These are phyloP conservation scores for Phytophthora foliorum DNA, from an alignment of 352 stramenopile species.

Conservation along the genomic window DNA sequence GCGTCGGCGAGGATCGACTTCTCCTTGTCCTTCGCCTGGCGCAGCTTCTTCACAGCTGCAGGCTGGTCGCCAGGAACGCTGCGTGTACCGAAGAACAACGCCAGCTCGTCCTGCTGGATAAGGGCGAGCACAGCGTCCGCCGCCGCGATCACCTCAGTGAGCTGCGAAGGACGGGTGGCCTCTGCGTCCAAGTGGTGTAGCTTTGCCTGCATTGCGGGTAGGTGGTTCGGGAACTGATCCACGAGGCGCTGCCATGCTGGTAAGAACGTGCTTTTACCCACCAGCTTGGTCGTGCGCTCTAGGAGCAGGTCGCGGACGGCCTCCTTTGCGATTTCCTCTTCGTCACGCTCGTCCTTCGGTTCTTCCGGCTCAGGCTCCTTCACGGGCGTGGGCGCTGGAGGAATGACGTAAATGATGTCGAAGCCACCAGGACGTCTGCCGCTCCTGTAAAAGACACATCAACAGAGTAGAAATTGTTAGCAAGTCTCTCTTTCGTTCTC, in stretches of 20 bases:
- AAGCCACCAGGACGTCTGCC: slow-evolving; percentile 76
- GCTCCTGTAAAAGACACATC: slow-evolving; percentile 31
- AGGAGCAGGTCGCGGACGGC: slow-evolving; percentile 82
- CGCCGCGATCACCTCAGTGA: slow-evolving; percentile 61
- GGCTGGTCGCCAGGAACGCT: slow-evolving; percentile 58
- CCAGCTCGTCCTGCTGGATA: slow-evolving; percentile 76
- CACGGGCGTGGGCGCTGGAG: slow-evolving; percentile 53
- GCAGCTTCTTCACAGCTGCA: slow-evolving; percentile 69
- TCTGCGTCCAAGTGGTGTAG: slow-evolving; percentile 83
- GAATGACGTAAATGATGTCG: slow-evolving; percentile 80
- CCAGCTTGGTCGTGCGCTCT: slow-evolving; percentile 70
- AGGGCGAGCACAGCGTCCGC: slow-evolving; percentile 65
- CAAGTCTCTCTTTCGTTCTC: neutral
- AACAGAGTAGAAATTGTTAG: slow-evolving; percentile 18
- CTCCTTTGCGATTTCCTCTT: slow-evolving; percentile 73
- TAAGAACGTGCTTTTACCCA: slow-evolving; percentile 73
- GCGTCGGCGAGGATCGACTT: slow-evolving; percentile 78
- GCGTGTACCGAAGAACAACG: slow-evolving; percentile 80
- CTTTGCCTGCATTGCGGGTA: slow-evolving; percentile 72
- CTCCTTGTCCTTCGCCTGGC: slow-evolving; percentile 81
- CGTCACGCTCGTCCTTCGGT: slow-evolving; percentile 74
- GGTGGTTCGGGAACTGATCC: slow-evolving; percentile 64
- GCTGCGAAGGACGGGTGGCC: slow-evolving; percentile 48
- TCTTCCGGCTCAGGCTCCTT: slow-evolving; percentile 78
- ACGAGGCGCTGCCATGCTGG: slow-evolving; percentile 58